phyloP scores from a whole-genome alignment of 441 rosid species.

The Jatropha multifida region DNA sequence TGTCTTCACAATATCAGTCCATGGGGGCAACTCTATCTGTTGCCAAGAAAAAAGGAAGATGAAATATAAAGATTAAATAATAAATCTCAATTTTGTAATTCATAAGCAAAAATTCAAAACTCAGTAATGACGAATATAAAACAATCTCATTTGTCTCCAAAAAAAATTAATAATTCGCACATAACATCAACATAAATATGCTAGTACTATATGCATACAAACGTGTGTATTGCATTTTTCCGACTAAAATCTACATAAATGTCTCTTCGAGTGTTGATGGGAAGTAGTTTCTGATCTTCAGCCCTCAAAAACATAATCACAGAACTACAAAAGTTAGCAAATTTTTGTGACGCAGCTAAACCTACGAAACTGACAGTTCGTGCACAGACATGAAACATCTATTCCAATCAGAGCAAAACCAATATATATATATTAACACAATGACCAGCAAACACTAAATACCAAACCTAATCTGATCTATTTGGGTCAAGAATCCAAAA shows the following conservation, averaged over 20 bases:
- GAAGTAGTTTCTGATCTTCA: neutral
- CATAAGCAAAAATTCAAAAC: neutral
- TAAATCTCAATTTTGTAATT: neutral
- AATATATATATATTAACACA: neutral
- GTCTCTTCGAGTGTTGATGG: neutral
- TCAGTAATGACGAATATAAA: neutral
- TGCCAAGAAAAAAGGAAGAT: neutral
- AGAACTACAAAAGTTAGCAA: no score
- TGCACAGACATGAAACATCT: neutral
- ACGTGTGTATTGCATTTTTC: neutral
- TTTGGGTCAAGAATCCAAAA: neutral
- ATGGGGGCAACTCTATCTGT: constrained; percentile 77
- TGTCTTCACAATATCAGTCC: constrained; percentile 94
- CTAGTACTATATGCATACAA: neutral
- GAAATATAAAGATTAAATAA: neutral
- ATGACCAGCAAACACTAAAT: neutral
- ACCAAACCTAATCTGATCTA: neutral
- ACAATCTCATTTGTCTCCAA: neutral
- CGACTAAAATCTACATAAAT: neutral
- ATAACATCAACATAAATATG: neutral
- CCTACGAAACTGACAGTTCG: neutral
- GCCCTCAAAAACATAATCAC: neutral
- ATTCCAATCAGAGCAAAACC: neutral
- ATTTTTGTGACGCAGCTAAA: no score
- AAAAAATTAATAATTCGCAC: neutral